Conservation (phyloP, 2,329 filamentous ascomycete species). For the Colletotrichum lindemuthianum region DNA sequence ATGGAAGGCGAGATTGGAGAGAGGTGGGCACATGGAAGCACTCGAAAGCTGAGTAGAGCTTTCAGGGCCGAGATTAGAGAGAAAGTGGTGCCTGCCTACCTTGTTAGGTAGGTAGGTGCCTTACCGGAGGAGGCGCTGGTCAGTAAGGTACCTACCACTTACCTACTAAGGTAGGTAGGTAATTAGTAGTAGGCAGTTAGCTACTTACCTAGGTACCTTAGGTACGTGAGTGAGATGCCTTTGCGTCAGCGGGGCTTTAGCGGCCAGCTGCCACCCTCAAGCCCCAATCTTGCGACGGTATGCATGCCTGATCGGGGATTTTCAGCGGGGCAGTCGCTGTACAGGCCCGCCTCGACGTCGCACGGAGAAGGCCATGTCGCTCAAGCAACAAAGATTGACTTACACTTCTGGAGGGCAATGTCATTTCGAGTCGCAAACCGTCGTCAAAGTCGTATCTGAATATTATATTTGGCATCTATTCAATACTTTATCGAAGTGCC, state of each 20-base stretch:
- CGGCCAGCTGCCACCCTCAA: neutral
- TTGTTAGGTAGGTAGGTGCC: slow-evolving; percentile 13
- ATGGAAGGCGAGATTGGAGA: slow-evolving; percentile 5
- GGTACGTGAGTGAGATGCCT: slow-evolving; percentile 9
- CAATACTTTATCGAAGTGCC: neutral
- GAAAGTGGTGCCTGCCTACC: slow-evolving; percentile 3
- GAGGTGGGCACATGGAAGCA: neutral
- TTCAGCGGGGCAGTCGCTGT: slow-evolving; percentile 12
- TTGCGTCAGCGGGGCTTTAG: slow-evolving; percentile 33
- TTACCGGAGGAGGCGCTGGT: too few relatives aligned
- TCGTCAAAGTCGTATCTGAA: too few relatives aligned
- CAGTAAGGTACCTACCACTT: too few relatives aligned
- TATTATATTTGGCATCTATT: too few relatives aligned
- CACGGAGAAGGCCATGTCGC: neutral
- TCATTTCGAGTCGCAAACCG: too few relatives aligned
- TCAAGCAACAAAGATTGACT: neutral
- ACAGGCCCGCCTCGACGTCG: neutral
- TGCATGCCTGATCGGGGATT: slow-evolving; percentile 8
- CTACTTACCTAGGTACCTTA: neutral
- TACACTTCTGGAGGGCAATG: too few relatives aligned
- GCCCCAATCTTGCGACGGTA: slow-evolving; percentile 2
- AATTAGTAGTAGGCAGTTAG: slow-evolving; percentile 2
- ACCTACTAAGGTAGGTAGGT: too few relatives aligned
- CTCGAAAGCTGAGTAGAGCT: neutral
- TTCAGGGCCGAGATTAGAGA: slow-evolving; percentile 1